Base-by-base conservation (phyloP, 75 land plant species). In the Picea glauca region DNA sequence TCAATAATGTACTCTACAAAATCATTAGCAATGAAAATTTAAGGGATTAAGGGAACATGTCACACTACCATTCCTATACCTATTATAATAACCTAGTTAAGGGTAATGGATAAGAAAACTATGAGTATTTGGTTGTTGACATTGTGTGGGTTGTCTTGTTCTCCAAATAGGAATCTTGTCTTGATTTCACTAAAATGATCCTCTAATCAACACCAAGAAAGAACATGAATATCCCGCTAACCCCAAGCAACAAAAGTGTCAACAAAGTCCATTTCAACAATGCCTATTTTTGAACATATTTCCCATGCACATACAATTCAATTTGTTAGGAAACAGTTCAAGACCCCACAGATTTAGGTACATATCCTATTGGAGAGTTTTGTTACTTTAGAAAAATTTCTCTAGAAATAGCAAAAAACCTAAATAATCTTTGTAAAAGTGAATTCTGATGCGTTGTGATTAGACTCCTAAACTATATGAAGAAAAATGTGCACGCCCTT, bases 181-280 rank as follows among this genome's bases (percentile, higher is more conserved):
- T 80, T 59, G 80, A 23, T 63, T 50, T 70, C 30, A 30, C 74
- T 7, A 54, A 13, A 1, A 62, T 4, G 0, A 62, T 75, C 54
- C 62, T 76, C 75, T 90, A 85, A 76, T 83, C 83, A 17, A 87
- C 61, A 78, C 88, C 83, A 14, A 88, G 64, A 61, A 85, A 80
- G 61, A 85, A 91, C 32, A 91, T 81, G 75, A 77, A 91, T 50
- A 88, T 78, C 31, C 85, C 84, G 81, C 88, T 84, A 2, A 83
- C 59, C 82, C 84, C 80, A 33, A 83, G 85, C 80, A 88, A 54
- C 30, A 84, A 26, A 26, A 88, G 62, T 2, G 83, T 78, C 40
- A 83, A 13, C 62, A 80, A 77, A 77, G 88, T 84, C 65, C 80
- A 79, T 21, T 81, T 64, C 38, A 82, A 50, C 0, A 78, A 81